A percentile compares a stretch with the other conserved stretches of the same genome.
Evolutionary conservation across 148 eudicot genomes (phyloP).

Genomic region (Nepenthes mirabilis): DNA sequence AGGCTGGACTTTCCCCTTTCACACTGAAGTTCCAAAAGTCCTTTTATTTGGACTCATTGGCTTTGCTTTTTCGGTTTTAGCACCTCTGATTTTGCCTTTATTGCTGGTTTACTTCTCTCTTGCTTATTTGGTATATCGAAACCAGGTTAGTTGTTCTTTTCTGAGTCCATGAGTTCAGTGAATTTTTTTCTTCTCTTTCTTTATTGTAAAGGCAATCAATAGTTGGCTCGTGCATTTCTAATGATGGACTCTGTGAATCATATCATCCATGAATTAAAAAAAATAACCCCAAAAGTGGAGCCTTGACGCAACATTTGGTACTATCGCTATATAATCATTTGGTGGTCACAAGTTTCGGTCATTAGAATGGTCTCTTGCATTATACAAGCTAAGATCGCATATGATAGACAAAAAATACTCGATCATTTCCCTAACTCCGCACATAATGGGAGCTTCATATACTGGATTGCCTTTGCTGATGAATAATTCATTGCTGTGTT

Average conservation of each 20-base stretch:
- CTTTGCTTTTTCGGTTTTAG: conserved; percentile 55
- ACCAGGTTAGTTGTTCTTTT: conserved; percentile 37
- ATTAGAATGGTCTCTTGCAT: not conserved
- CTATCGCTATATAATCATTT: not conserved
- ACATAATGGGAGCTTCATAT: too few species aligned
- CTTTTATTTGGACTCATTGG: conserved; percentile 83
- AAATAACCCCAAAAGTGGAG: too few species aligned
- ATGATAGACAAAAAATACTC: too few species aligned
- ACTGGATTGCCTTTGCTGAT: too few species aligned
- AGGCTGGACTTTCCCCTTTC: conserved; percentile 75
- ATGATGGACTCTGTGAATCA: not conserved
- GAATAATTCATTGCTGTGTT: too few species aligned
- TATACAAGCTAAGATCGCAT: too few species aligned
- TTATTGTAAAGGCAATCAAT: not conserved
- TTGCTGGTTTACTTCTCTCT: conserved; percentile 75
- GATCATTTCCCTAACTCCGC: too few species aligned
- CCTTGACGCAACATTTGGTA: too few species aligned
- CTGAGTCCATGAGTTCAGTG: not conserved
- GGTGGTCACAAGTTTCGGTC: not conserved
- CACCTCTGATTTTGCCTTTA: conserved; percentile 80
- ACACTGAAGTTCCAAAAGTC: conserved; percentile 83
- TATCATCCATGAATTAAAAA: too few species aligned
- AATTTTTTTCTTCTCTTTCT: conserved; percentile 8
- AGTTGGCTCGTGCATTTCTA: not conserved
- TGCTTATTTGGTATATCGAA: conserved; percentile 84